Percentiles rank a stretch among this genome's conserved stretches.
Conservation (phyloP, 352 stramenopile genomes). For the Aphanomyces cochlioides region DNA sequence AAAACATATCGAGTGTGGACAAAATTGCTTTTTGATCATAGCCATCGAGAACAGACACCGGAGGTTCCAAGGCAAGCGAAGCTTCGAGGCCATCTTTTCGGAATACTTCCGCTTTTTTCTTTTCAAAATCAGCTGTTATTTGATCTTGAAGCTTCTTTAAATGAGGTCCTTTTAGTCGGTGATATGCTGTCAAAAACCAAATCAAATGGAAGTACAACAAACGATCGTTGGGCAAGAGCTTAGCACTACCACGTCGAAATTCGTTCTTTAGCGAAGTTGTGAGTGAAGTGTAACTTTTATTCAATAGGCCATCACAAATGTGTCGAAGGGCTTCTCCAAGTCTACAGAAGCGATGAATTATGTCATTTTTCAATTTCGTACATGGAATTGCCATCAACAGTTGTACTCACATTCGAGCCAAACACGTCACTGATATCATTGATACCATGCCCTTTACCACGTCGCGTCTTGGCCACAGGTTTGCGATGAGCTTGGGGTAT, state of each 20-base stretch:
- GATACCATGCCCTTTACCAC: slow-evolving; percentile 40
- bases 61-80: slow-evolving; percentile 48
- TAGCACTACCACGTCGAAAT: slow-evolving; percentile 78
- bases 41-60: slow-evolving; percentile 37
- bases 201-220: slow-evolving; percentile 86
- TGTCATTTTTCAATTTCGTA: slow-evolving; percentile 4
- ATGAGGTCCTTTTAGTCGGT: slow-evolving; percentile 67
- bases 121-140: slow-evolving; percentile 49
- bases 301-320: slow-evolving; percentile 68
- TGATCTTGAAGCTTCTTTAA: slow-evolving; percentile 68
- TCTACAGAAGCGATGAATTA: slow-evolving; percentile 12
- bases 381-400: slow-evolving; percentile 7
- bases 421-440: slow-evolving; percentile 78
- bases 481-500: slow-evolving; percentile 48
- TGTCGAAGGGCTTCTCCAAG: slow-evolving; percentile 45
- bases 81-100: slow-evolving; percentile 56
- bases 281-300: slow-evolving; percentile 80
- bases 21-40: slow-evolving; percentile 79
- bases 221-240: slow-evolving; percentile 78
- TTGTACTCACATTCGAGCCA: slow-evolving; percentile 45
- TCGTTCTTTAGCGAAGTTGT: slow-evolving; percentile 84
- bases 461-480: slow-evolving; percentile 28
- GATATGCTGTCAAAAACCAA: slow-evolving; percentile 81
- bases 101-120: slow-evolving; percentile 48
- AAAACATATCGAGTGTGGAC: slow-evolving; percentile 87